Conservation (phyloP, 208 protist species). For the Porcisia deanei region DNA sequence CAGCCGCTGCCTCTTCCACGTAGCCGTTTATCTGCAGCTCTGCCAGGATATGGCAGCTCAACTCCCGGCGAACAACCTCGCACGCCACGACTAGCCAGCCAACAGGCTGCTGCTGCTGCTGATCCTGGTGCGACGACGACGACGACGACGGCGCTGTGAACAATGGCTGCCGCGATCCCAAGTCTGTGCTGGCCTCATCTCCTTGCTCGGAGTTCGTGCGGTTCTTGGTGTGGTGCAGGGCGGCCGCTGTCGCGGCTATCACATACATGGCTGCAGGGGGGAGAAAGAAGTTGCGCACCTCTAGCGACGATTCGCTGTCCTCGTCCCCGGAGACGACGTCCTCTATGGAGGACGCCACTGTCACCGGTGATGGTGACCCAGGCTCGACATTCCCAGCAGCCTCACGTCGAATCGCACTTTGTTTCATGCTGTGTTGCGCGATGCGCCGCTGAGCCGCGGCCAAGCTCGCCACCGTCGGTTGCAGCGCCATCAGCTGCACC, state of each 20-base stretch:
- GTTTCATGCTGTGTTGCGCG: background rate
- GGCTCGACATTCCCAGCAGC: no score
- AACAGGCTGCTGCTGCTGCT: conserved; percentile 6
- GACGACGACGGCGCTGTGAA: background rate
- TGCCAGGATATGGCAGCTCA: conserved; percentile 25
- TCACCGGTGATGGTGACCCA: background rate
- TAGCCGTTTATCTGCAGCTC: conserved; percentile 11
- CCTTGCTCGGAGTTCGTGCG: conserved; percentile 6
- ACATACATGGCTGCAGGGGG: conserved; percentile 42
- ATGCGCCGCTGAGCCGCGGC: conserved; percentile 20
- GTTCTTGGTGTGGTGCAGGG: background rate
- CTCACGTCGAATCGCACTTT: background rate
- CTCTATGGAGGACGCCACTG: background rate
- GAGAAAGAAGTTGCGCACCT: conserved; percentile 33
- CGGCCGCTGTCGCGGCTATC: conserved; percentile 1
- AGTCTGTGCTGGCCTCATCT: conserved; percentile 5
- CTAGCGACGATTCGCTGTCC: background rate
- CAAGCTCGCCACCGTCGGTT: conserved; percentile 10
- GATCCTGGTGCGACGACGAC: no score
- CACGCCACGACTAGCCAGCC: conserved; percentile 39
- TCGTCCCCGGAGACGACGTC: background rate
- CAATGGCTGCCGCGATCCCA: background rate
- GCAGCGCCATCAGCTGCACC: conserved; percentile 19
- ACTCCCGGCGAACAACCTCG: conserved; percentile 51
- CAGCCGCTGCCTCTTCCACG: conserved; percentile 3